A percentile compares a stretch with the other conserved stretches of the same genome.
Conservation (phyloP, 805 yeast species). For the Zygoascus bituminiphila region DNA sequence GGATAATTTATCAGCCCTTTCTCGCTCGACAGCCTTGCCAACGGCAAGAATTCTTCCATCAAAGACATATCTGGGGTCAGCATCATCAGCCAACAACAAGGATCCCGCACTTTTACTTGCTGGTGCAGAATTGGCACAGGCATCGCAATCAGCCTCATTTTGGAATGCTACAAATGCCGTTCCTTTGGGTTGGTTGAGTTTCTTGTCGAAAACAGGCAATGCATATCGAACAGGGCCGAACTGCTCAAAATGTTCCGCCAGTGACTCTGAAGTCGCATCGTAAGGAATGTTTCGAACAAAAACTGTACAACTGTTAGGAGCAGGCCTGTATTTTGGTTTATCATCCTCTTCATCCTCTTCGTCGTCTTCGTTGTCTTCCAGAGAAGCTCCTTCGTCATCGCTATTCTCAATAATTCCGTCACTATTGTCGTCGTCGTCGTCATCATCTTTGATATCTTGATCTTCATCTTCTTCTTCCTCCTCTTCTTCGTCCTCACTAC, state of each 20-base stretch:
- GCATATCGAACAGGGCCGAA: constrained; percentile 92
- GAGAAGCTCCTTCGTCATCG: constrained; percentile 31
- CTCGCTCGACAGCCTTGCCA: constrained; percentile 79
- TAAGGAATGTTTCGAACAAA: constrained; percentile 93
- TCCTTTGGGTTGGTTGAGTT: constrained; percentile 81
- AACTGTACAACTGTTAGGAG: constrained; percentile 40
- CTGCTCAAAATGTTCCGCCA: constrained; percentile 66
- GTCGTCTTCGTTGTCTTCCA: constrained; percentile 31
- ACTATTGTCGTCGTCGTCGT: constrained; percentile 31
- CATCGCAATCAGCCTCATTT: constrained; percentile 49
- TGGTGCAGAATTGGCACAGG: constrained; percentile 76
- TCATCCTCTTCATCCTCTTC: constrained; percentile 24
- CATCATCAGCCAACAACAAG: constrained; percentile 85
- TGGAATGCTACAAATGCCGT: constrained; percentile 90
- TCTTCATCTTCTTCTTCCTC: constrained; percentile 33
- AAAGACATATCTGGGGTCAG: constrained; percentile 73
- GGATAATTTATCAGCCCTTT: constrained; percentile 64
- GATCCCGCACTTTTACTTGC: constrained; percentile 46
- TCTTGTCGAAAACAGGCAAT: constrained; percentile 81
- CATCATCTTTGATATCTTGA: constrained; percentile 33
- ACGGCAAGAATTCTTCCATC: constrained; percentile 87
- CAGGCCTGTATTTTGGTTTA: constrained; percentile 26
- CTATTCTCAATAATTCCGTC: constrained; percentile 27
- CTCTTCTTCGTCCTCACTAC: constrained; percentile 35
- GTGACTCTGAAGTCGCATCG: constrained; percentile 76